phyloP scores from a whole-genome alignment of 306 rosid species.

The Quercus gilva region DNA sequence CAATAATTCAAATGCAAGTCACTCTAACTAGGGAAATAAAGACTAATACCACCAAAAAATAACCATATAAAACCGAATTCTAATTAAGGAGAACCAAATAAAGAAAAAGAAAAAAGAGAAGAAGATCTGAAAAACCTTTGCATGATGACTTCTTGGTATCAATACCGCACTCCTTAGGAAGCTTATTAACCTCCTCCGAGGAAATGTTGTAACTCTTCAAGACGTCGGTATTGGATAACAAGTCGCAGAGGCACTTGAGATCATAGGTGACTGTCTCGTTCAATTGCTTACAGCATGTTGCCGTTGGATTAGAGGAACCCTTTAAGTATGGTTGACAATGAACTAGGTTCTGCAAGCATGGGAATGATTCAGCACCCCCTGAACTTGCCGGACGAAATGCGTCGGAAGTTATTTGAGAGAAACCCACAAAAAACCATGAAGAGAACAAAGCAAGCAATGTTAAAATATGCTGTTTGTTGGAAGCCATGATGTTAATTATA shows the following conservation, averaged over 20 bases:
- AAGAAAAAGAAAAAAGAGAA: too few relatives aligned
- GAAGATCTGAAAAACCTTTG: constrained; percentile 22
- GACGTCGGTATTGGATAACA: constrained; percentile 22
- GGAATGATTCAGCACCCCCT: too few relatives aligned
- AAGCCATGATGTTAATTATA: too few relatives aligned
- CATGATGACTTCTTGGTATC: constrained; percentile 34
- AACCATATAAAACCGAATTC: not conserved
- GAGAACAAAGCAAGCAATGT: too few relatives aligned
- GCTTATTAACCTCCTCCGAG: constrained; percentile 37
- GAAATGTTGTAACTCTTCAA: constrained; percentile 20
- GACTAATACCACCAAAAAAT: not conserved
- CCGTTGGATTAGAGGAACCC: constrained; percentile 14
- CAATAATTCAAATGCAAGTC: too few relatives aligned
- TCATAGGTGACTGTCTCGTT: constrained; percentile 17
- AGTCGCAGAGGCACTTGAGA: constrained; percentile 39
- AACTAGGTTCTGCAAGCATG: constrained; percentile 52
- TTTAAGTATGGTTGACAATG: constrained; percentile 49
- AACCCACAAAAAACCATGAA: too few relatives aligned
- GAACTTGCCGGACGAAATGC: too few relatives aligned
- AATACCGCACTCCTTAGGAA: constrained; percentile 49
- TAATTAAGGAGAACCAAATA: not conserved
- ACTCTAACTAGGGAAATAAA: too few relatives aligned
- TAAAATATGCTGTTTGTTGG: too few relatives aligned
- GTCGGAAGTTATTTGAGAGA: too few relatives aligned
- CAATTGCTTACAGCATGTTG: constrained; percentile 41